A percentile compares a stretch with the other conserved stretches of the same genome.
These are phyloP conservation scores for Chlorella variabilis DNA, from an alignment of 163 green algal genomes.

Conservation along the genomic window DNA sequence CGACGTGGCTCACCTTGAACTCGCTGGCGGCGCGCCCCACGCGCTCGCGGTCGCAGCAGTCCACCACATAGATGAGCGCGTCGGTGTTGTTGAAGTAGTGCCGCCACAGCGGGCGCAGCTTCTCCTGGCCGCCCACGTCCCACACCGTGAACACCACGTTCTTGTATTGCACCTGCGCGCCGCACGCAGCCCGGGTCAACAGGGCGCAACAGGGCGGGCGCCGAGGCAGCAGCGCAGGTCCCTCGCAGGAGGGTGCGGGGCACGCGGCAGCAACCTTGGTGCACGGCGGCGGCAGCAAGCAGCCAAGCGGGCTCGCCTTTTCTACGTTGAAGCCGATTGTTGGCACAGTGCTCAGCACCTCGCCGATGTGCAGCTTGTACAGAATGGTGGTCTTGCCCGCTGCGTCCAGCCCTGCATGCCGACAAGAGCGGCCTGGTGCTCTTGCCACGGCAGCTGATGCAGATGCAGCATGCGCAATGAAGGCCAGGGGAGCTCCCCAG, in stretches of 20 bases:
- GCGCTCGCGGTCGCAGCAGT: slow-evolving; percentile 83
- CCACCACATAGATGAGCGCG: slow-evolving; percentile 90
- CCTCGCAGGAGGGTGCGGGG: too few species aligned
- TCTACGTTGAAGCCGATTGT: slow-evolving; percentile 99
- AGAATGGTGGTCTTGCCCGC: slow-evolving; percentile 92
- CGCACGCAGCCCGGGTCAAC: too few species aligned
- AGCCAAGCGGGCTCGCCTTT: slow-evolving; percentile 66
- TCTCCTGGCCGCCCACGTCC: slow-evolving; percentile 98
- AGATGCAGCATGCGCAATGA: too few species aligned
- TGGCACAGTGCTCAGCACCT: slow-evolving; percentile 94
- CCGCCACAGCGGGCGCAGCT: slow-evolving; percentile 94
- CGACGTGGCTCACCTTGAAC: slow-evolving; percentile 65
- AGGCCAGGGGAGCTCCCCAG: too few species aligned
- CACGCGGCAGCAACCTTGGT: too few species aligned
- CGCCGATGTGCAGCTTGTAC: slow-evolving; percentile 92
- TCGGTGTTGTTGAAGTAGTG: slow-evolving; percentile 84
- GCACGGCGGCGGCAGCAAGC: too few species aligned
- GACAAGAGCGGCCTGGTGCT: not conserved
- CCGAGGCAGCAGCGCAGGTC: too few species aligned
- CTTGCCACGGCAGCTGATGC: too few species aligned
- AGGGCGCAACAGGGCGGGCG: too few species aligned
- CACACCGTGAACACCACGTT: slow-evolving; percentile 99
- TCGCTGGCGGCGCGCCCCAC: slow-evolving; percentile 72
- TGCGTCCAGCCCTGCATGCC: slow-evolving; percentile 74
- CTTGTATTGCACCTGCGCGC: slow-evolving; percentile 92